These are phyloP conservation scores for Biscogniauxia marginata DNA, from an alignment of 2,329 filamentous ascomycete species.

Conservation along the genomic window DNA sequence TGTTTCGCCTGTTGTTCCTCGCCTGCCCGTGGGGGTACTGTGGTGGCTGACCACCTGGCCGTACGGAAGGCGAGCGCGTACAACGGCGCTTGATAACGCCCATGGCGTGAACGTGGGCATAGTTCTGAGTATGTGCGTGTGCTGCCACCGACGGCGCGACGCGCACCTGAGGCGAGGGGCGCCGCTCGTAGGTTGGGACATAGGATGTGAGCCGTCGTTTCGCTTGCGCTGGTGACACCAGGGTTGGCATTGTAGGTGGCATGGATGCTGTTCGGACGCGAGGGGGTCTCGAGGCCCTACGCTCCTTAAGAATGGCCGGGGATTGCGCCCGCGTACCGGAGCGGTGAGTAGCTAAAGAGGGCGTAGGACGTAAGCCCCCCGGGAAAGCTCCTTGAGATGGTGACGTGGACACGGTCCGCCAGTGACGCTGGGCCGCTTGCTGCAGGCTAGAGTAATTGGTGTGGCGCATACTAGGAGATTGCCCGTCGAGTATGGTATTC, in stretches of 20 bases:
- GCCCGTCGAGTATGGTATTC: constrained; percentile 62
- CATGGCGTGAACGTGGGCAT: constrained; percentile 14
- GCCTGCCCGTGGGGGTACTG: constrained; percentile 12
- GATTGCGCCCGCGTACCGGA: constrained; percentile 40
- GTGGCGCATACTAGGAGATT: constrained; percentile 41
- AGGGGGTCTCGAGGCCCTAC: constrained; percentile 44
- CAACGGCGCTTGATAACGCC: constrained; percentile 45
- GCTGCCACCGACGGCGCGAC: constrained; percentile 22
- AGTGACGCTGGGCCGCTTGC: constrained; percentile 39
- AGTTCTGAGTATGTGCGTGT: not conserved
- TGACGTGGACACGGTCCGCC: constrained; percentile 40
- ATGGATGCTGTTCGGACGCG: constrained; percentile 54
- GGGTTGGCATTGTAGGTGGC: constrained; percentile 40
- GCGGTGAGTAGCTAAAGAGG: constrained; percentile 36
- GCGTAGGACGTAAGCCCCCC: constrained; percentile 31
- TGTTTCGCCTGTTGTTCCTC: constrained; percentile 37
- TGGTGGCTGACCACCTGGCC: constrained; percentile 22
- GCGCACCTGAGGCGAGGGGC: constrained; percentile 39
- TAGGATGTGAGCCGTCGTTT: constrained; percentile 49
- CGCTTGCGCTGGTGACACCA: constrained; percentile 39
- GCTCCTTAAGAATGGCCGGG: constrained; percentile 37
- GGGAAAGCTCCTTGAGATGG: constrained; percentile 35
- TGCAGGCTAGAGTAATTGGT: constrained; percentile 43
- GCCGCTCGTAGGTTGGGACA: constrained; percentile 36
- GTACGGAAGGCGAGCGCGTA: constrained; percentile 56